phyloP scores from a whole-genome alignment of 176 grass and related monocot species.

The bread wheat (Triticum aestivum) region DNA sequence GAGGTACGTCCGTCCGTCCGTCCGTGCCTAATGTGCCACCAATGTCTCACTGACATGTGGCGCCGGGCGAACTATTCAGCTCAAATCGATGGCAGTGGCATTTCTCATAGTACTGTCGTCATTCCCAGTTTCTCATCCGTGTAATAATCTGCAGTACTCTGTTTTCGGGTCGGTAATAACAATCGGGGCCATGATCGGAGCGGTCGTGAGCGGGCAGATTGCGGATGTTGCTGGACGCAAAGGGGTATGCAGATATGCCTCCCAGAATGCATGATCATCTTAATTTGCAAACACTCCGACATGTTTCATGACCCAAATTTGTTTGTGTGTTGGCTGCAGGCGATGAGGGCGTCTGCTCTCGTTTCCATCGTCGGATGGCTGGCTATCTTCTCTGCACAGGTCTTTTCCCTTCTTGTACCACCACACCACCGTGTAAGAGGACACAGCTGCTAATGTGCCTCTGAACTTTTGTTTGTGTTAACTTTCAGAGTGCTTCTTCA shows the following conservation, averaged over 20 bases:
- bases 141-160: slow-evolving; percentile 38
- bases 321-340: slow-evolving; percentile 24
- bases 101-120: neutral
- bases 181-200: slow-evolving; percentile 55
- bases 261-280: too few species aligned
- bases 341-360: slow-evolving; percentile 56
- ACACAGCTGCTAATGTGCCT: neutral
- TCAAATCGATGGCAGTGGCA: too few species aligned
- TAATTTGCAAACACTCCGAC: neutral
- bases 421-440: neutral
- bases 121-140: neutral
- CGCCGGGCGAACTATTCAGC: too few species aligned
- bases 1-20: slow-evolving; percentile 27
- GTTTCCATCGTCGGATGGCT: slow-evolving; percentile 59
- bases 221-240: slow-evolving; percentile 52
- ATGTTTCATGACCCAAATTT: neutral
- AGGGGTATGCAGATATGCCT: slow-evolving; percentile 33
- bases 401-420: neutral
- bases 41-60: too few species aligned
- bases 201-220: slow-evolving; percentile 44
- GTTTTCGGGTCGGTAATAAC: slow-evolving; percentile 59
- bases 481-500: slow-evolving; percentile 33
- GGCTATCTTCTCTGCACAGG: slow-evolving; percentile 46
- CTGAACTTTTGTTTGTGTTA: neutral
- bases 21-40: neutral